These are phyloP conservation scores for Ustilago shanxiensis DNA, from an alignment of 1,284 basidiomycete genomes.

Conservation along the genomic window DNA sequence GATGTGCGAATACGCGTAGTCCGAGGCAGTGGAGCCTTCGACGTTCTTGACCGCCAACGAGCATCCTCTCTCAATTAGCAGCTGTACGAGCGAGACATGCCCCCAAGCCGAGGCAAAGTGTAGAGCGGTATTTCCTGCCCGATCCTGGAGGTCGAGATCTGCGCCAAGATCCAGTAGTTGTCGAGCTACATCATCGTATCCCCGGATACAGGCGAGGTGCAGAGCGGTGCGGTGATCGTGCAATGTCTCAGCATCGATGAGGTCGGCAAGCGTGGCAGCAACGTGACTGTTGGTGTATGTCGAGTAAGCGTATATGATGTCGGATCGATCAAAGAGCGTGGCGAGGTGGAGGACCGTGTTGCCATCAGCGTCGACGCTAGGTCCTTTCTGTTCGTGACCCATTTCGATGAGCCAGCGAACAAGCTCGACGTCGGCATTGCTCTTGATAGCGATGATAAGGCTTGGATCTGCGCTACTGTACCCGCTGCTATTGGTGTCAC, in stretches of 20 bases:
- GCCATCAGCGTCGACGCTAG: conserved; percentile 42
- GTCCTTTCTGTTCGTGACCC: conserved; percentile 54
- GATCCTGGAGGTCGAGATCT: conserved; percentile 86
- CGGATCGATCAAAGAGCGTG: conserved; percentile 51
- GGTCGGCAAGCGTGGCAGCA: conserved; percentile 23
- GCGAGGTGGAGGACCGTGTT: conserved; percentile 55
- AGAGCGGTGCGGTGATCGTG: conserved; percentile 81
- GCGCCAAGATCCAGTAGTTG: conserved; percentile 89
- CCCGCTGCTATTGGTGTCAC: neutral
- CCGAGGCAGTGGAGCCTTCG: conserved; percentile 88
- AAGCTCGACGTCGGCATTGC: conserved; percentile 54
- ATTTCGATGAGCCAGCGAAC: conserved; percentile 64
- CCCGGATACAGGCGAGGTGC: conserved; percentile 86
- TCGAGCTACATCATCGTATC: conserved; percentile 88
- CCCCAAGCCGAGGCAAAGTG: conserved; percentile 75
- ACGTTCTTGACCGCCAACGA: conserved; percentile 84
- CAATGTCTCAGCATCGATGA: conserved; percentile 37
- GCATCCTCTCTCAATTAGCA: conserved; percentile 89
- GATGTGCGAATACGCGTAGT: conserved; percentile 80
- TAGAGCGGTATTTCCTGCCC: conserved; percentile 89
- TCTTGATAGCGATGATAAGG: conserved; percentile 56
- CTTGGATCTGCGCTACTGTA: conserved; percentile 26
- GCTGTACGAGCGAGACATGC: conserved; percentile 78
- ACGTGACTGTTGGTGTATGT: conserved; percentile 37
- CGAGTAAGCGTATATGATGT: conserved; percentile 52